Percentiles rank a stretch among this genome's conserved stretches.
These are phyloP conservation scores for Pichia paraexigua DNA, from an alignment of 805 yeast genomes.

Conservation along the genomic window DNA sequence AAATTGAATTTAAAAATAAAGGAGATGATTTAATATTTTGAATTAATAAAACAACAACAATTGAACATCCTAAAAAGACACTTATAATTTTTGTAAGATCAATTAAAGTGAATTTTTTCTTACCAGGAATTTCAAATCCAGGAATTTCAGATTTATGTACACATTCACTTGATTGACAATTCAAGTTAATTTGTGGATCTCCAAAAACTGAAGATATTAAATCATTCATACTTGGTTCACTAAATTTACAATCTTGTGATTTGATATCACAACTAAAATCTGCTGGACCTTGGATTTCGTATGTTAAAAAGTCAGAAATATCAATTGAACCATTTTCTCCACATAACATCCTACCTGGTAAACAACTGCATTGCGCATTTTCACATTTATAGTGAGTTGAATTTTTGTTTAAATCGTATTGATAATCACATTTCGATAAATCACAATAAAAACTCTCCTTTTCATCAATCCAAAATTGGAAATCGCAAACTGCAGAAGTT, in stretches of 20 bases:
- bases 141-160: constrained; percentile 88
- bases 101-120: constrained; percentile 34
- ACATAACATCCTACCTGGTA: constrained; percentile 89
- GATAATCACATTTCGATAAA: constrained; percentile 61
- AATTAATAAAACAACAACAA: constrained; percentile 34
- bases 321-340: constrained; percentile 93
- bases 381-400: constrained; percentile 73
- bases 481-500: constrained; percentile 59
- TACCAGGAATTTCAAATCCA: constrained; percentile 68
- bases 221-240: constrained; percentile 95
- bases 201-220: constrained; percentile 87
- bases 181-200: constrained; percentile 79
- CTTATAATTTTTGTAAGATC: constrained; percentile 41
- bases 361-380: constrained; percentile 74
- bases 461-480: constrained; percentile 95
- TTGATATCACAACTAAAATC: constrained; percentile 73
- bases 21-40: constrained; percentile 54
- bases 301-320: constrained; percentile 83
- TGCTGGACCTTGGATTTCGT: constrained; percentile 90
- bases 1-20: constrained; percentile 36
- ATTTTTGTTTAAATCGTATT: constrained; percentile 54
- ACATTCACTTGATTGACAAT: constrained; percentile 86
- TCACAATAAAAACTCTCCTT: constrained; percentile 88
- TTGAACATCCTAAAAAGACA: constrained; percentile 35
- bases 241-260: constrained; percentile 60